phyloP scores from a whole-genome alignment of 192 early-diverging fungal genomes.

The Coemansia umbellata region DNA sequence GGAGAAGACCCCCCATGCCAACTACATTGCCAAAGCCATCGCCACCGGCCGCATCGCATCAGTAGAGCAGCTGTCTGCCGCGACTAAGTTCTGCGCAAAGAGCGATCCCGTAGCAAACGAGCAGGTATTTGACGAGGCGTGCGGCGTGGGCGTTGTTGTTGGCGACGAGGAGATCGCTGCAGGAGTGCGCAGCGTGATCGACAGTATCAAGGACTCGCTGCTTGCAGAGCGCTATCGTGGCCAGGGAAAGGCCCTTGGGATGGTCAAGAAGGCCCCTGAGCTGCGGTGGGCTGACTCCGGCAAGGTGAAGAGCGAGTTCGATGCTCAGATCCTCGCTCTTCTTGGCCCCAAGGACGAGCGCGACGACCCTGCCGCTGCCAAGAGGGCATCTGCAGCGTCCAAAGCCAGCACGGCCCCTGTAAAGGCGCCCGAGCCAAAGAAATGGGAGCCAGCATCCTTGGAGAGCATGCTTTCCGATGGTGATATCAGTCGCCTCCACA shows the following conservation, averaged over 20 bases:
- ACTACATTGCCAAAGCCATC: conserved; percentile 82
- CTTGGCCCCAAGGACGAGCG: conserved; percentile 99
- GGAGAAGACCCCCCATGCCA: conserved; percentile 66
- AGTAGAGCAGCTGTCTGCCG: conserved; percentile 87
- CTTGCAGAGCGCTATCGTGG: conserved; percentile 81
- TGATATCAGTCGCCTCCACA: conserved; percentile 88
- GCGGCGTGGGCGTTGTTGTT: conserved; percentile 91
- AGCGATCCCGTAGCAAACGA: conserved; percentile 58
- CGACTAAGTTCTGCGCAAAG: conserved; percentile 82
- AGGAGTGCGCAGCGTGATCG: conserved; percentile 62
- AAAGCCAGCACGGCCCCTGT: conserved; percentile 12
- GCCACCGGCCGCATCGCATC: conserved; percentile 61
- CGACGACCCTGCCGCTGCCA: conserved; percentile 60
- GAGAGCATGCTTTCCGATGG: conserved; percentile 85
- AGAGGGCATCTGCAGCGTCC: conserved; percentile 26
- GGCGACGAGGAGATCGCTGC: conserved; percentile 70
- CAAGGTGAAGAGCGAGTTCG: conserved; percentile 83
- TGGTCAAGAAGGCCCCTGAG: conserved; percentile 60
- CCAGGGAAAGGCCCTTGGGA: conserved; percentile 71
- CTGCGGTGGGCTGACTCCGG: conserved; percentile 89
- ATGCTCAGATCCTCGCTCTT: conserved; percentile 74
- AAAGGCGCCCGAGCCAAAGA: conserved; percentile 14
- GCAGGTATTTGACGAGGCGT: conserved; percentile 73
- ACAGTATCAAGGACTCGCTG: conserved; percentile 64
- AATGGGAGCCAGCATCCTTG: conserved; percentile 42